Evolutionary conservation across 2,329 filamentous ascomycete species (phyloP).

Genomic region (Claviceps purpurea): DNA sequence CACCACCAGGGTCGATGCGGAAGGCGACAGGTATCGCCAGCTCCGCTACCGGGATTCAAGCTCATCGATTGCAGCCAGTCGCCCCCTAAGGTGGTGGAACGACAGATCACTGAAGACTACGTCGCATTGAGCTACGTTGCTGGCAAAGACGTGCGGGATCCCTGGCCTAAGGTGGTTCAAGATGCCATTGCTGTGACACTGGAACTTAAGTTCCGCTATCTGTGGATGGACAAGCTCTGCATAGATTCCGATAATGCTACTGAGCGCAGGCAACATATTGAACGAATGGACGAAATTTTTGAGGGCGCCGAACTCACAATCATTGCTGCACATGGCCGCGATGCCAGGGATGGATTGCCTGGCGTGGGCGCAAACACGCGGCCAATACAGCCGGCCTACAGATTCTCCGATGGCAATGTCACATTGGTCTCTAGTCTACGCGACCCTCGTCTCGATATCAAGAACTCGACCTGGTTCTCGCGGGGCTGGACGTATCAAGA

Average conservation of each 20-base stretch:
- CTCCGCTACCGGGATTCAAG: slow-evolving; percentile 19
- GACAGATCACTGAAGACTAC: slow-evolving; percentile 17
- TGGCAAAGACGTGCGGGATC: slow-evolving; percentile 14
- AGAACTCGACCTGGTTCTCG: slow-evolving; percentile 20
- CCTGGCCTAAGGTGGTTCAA: slow-evolving; percentile 19
- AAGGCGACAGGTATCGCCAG: slow-evolving; percentile 11
- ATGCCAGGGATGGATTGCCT: slow-evolving; percentile 20
- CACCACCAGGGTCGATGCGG: slow-evolving; percentile 21
- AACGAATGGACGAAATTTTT: slow-evolving; percentile 25
- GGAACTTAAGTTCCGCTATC: slow-evolving; percentile 19
- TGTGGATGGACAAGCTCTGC: slow-evolving; percentile 27
- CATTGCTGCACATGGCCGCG: slow-evolving; percentile 23
- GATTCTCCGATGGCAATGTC: slow-evolving; percentile 17
- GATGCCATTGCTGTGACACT: slow-evolving; percentile 19
- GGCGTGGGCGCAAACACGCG: slow-evolving; percentile 18
- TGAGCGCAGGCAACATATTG: slow-evolving; percentile 18
- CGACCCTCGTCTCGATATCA: slow-evolving; percentile 17
- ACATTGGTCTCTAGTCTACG: slow-evolving; percentile 20
- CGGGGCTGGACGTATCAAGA: slow-evolving; percentile 28
- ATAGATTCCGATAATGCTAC: slow-evolving; percentile 14
- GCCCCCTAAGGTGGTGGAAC: slow-evolving; percentile 17
- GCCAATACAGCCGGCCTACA: slow-evolving; percentile 18
- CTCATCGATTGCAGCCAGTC: slow-evolving; percentile 20
- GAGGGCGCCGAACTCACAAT: slow-evolving; percentile 22
- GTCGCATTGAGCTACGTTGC: slow-evolving; percentile 23